Base-by-base conservation (phyloP, 2,329 filamentous ascomycete genomes). In the Nannizziopsis barbatae region DNA sequence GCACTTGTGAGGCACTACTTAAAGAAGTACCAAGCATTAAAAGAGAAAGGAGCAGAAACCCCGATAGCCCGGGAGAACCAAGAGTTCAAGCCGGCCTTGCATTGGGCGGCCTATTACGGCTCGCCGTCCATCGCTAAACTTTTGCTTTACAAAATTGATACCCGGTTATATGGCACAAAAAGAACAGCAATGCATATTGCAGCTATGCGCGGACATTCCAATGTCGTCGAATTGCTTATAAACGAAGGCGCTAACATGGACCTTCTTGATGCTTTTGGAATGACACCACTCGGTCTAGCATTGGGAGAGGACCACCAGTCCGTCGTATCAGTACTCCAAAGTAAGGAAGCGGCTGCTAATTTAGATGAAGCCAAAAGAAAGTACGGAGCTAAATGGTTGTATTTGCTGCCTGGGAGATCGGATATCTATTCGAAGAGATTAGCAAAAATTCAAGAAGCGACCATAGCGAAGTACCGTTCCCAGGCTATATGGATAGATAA, bases 181-280 rank as follows among this genome's bases (percentile, higher is more conserved):
- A 37, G 33, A 9, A 50, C 52, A 4, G 40, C 46, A 12, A 17
- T 53, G 11, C 33, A 39, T 31, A 8, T 44, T n/a, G 52, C 52
- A 10, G 45, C 40, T 18, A 18, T 18, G 15, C 18, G 33, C 14
- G 49, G 52, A 10, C 33, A 51, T 15, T 15, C 12, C 8, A 39
- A 41, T 10, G 18, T 47, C n/a, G 42, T 44, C 8, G 36, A 41
- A 2, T 37, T 53, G 2, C 49, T 53, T 11, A 32, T 53, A 32
- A 7, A 45, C 5, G 42, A 42, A 15, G 52, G 49, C 10, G 45
- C 49, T 12, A 42, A 51, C 11, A 27, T 51, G 17, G 46, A 53
- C 18, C 18, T 43, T 10, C 43, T 47, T 4, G 38, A 47, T 31
- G 14, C 33, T 8, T 15, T 44, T 1, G 49, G 39, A n/a, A 35